Evolutionary conservation across 228 moss, liverwort and hornwort genomes (phyloP), one percentile per base, ranked within the genome.

Genomic region (Sphagnum magellanicum): DNA sequence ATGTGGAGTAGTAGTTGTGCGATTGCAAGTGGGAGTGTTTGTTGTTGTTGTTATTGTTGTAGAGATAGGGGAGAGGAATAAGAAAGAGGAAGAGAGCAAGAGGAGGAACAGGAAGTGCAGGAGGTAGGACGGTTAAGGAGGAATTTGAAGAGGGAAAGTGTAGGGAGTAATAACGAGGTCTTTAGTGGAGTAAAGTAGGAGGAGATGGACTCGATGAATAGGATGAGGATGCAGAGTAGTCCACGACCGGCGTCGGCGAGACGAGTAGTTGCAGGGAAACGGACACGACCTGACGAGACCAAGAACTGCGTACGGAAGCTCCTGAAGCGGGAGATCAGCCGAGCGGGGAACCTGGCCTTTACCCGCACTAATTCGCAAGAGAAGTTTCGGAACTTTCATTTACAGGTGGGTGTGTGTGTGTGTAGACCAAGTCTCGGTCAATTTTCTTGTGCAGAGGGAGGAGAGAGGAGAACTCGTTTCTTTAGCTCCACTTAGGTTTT

Each of bases 281-380:
- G 93, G 8, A 68, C 85, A 4, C 83, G 90, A 51, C 88, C 90
- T 13, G 94, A 94, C 49, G 91, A 76, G 61, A 85, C 87, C 7
- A 92, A 85, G 67, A 93, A 93, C 81, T 97, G 93, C 66, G 89
- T 97, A 67, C 93, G 83, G 58, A 97, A 97, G 80, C 67, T 88
- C 67, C 78, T 93, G 67, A 90, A 90, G 71, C 90, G 98, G 66
- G 98, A 98, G 90, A 90, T 98, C 59, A 98, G 98, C 59, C 90
- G 93, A n/a, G 86, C 93, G 3, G 98, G 98, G 5, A 98, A 98
- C 84, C 93, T 93, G 98, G 86, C 90, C 0, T 98, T 98, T 59
- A 98, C 91, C 68, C 90, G 98, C 17, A 93, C 85, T 6, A 98
- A 98, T 74, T 98, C 98, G 70, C 93, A 98, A 81, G 98, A 98